Base-by-base conservation (phyloP, 1,284 basidiomycete species). In the Ustilago hordei region DNA sequence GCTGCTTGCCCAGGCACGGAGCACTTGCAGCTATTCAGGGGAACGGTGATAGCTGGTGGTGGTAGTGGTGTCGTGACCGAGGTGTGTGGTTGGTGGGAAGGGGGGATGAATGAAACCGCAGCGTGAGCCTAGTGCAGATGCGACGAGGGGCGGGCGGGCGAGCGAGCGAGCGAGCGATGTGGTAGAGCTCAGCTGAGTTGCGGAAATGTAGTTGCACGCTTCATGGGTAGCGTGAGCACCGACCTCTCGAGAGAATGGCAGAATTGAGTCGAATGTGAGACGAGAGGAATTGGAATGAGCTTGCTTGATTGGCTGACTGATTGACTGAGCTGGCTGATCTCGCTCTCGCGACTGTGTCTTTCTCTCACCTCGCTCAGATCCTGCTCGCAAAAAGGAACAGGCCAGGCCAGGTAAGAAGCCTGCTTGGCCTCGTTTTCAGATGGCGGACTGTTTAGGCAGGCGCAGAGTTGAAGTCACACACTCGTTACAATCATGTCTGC, bases 181-280 rank as follows among this genome's bases (percentile, higher is more conserved):
- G 64, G 60, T 60, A 38, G 48, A 55, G 56, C 55, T 59, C 19
- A 36, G 35, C 23, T 17, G 43, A 41, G 50, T 28, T 35, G 39
- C 45, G 55, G 64, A 48, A 59, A 19, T 50, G 54, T 50, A 53
- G n/a, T 45, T 45, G 19, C 43, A 45, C 43, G 43, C 43, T 45
- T 45, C 43, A 45, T 31, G 1, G 11, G 31, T 60, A 58, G 38
- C 55, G 48, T 64, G 62, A 56, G 64, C 64, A 65, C 55, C 64
- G 64, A 60, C 56, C 64, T 6, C 57, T 64, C 47, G 62, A 65
- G 48, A 28, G 23, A 28, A 28, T 28, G 3, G 23, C 23, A 28
- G 23, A 50, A 32, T 32, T 50, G 48, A 43, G 52, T 57, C 41
- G 23, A 23, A 9, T 55, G 34, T 52, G 58, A 32, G 34, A 34